phyloP scores from a whole-genome alignment of 345 rosid species.

The Corymbia maculata region DNA sequence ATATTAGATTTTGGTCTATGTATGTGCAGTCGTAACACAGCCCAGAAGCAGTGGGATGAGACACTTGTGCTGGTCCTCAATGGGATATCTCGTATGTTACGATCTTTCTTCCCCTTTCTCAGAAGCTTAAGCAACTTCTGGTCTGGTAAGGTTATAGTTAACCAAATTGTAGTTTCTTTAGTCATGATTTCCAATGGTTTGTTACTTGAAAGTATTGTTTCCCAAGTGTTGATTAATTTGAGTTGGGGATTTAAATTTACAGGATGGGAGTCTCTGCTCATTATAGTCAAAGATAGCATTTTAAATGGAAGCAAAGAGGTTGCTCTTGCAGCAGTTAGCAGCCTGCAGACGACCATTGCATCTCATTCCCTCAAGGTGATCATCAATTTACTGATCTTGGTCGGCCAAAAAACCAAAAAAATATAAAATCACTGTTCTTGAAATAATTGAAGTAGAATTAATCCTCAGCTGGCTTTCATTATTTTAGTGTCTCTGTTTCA shows the following conservation, averaged over 20 bases:
- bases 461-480: not conserved
- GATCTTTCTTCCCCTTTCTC: conserved; percentile 89
- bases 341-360: conserved; percentile 76
- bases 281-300: conserved; percentile 63
- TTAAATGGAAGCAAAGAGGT: conserved; percentile 90
- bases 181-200: not conserved
- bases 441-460: not conserved
- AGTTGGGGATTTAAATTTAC: conserved; percentile 1
- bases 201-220: not conserved
- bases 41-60: conserved; percentile 99
- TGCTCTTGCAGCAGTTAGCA: conserved; percentile 81
- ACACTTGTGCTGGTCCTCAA: conserved; percentile 91
- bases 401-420: not conserved
- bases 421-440: not conserved
- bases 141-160: conserved; percentile 47
- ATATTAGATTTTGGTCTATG: not conserved
- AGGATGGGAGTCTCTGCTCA: conserved; percentile 95
- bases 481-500: not conserved
- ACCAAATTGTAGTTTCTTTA: not conserved
- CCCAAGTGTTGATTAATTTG: not conserved
- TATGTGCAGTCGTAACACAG: conserved; percentile 83
- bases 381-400: not conserved
- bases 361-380: conserved; percentile 78
- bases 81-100: conserved; percentile 88
- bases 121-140: conserved; percentile 67